Evolutionary conservation across 306 rosid genomes (phyloP).

Genomic region (Bauhinia variegata): DNA sequence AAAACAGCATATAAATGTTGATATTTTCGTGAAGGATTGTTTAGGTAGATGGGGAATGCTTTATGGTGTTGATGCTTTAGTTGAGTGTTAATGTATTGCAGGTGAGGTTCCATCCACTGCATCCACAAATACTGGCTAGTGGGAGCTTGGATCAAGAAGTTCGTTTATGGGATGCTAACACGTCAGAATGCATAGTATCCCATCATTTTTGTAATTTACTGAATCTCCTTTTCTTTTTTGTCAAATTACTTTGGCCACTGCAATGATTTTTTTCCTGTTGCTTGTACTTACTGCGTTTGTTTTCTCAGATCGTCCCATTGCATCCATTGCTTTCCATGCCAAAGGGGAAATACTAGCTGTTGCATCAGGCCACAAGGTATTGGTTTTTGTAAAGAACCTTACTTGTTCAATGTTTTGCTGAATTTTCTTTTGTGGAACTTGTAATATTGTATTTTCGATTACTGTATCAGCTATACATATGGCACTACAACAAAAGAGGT

Average conservation of each 20-base stretch:
- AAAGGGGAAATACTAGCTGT: conserved; percentile 92
- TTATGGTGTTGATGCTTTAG: no score
- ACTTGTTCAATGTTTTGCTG: conserved; percentile 18
- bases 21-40: no score
- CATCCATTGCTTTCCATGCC: conserved; percentile 97
- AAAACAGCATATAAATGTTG: no score
- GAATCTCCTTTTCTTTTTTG: conserved; percentile 4
- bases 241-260: conserved; percentile 31
- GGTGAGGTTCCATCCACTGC: conserved; percentile 97
- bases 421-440: conserved; percentile 4
- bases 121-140: conserved; percentile 90
- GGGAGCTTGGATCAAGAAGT: conserved; percentile 99
- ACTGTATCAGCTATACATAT: conserved; percentile 74
- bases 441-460: conserved; percentile 33
- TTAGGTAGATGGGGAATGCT: no score
- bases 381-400: conserved; percentile 34
- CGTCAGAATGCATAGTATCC: conserved; percentile 84
- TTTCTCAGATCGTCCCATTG: conserved; percentile 84
- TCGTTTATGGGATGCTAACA: conserved; percentile 90
- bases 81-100: no score
- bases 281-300: conserved; percentile 27
- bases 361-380: conserved; percentile 94
- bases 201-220: conserved; percentile 79
- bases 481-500: conserved; percentile 82
- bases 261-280: conserved; percentile 17